phyloP scores from a whole-genome alignment of 2,329 filamentous ascomycete genomes.

The Ophiosphaerella narmari region DNA sequence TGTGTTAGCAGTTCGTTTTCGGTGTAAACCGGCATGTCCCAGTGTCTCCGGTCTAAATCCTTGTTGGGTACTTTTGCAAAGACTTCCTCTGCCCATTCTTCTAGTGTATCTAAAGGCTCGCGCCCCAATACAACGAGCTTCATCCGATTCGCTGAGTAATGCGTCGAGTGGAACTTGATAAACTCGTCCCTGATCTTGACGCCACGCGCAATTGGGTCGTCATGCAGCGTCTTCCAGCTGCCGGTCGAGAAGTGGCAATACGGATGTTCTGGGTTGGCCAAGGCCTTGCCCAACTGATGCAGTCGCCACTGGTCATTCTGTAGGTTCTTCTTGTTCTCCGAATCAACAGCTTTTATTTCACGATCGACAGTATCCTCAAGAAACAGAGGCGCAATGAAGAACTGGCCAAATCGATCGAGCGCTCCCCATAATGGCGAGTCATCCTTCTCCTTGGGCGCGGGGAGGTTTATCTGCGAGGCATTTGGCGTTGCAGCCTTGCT shows the following conservation, averaged over 20 bases:
- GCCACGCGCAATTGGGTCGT: constrained; percentile 75
- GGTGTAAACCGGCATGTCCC: constrained; percentile 67
- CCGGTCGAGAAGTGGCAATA: constrained; percentile 92
- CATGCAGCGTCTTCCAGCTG: constrained; percentile 83
- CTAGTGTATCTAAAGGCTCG: constrained; percentile 79
- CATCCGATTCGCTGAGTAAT: constrained; percentile 94
- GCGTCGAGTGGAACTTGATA: constrained; percentile 85
- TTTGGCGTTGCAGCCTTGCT: constrained; percentile 51
- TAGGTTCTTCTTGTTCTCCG: constrained; percentile 96
- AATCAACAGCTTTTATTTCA: constrained; percentile 87
- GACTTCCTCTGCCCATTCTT: constrained; percentile 81
- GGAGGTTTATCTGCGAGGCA: constrained; percentile 43
- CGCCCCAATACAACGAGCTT: constrained; percentile 85
- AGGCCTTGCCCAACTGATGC: constrained; percentile 82
- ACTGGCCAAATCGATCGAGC: constrained; percentile 89
- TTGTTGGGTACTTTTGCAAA: constrained; percentile 85
- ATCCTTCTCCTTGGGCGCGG: constrained; percentile 45
- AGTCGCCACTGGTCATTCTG: constrained; percentile 89
- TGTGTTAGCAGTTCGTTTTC: constrained; percentile 68
- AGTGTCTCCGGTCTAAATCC: constrained; percentile 69
- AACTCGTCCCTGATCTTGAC: constrained; percentile 89
- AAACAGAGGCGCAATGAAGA: constrained; percentile 89
- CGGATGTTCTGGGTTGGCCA: constrained; percentile 86
- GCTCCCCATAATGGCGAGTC: constrained; percentile 75
- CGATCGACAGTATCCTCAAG: constrained; percentile 82